These are phyloP conservation scores for Globisporangium paddicum DNA, from an alignment of 352 stramenopile genomes.

Conservation along the genomic window DNA sequence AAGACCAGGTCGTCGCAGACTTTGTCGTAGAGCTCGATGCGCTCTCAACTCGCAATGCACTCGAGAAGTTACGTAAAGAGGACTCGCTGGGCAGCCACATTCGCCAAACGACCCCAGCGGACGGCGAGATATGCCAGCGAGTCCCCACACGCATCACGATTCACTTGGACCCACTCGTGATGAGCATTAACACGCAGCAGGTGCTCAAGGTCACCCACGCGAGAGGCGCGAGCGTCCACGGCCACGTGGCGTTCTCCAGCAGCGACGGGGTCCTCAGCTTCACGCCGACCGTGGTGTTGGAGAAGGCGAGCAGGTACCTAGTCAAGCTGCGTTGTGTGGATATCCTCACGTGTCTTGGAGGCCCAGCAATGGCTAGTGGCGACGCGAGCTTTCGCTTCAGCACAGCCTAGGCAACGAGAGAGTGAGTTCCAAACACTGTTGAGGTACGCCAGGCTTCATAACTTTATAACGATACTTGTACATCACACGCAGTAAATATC, in stretches of 20 bases:
- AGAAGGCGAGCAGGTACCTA: constrained; percentile 25
- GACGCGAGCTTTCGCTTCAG: constrained; percentile 19
- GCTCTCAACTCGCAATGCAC: constrained; percentile 13
- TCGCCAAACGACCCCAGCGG: constrained; percentile 4
- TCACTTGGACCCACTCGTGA: constrained; percentile 20
- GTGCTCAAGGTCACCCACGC: constrained; percentile 31
- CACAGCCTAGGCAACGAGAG: constrained; percentile 4
- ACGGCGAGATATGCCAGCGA: constrained; percentile 14
- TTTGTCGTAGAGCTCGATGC: constrained; percentile 5
- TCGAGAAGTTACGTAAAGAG: constrained; percentile 7
- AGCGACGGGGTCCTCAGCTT: constrained; percentile 19
- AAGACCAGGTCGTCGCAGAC: constrained; percentile 6
- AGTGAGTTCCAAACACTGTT: background rate
- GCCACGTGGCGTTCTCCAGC: constrained; percentile 14
- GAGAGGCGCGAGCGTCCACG: constrained; percentile 15
- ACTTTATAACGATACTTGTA: background rate
- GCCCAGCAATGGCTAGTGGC: background rate
- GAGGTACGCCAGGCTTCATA: background rate
- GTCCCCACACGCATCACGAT: constrained; percentile 10
- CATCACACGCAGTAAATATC: background rate
- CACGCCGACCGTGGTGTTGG: constrained; percentile 28
- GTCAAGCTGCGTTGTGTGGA: constrained; percentile 27
- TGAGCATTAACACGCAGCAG: constrained; percentile 23
- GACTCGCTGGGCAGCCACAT: constrained; percentile 16
- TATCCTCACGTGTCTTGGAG: constrained; percentile 21